A percentile compares a stretch with the other conserved stretches of the same genome.
Conservation (phyloP, 768 basidiomycete species). For the Leccinum variicolor region DNA sequence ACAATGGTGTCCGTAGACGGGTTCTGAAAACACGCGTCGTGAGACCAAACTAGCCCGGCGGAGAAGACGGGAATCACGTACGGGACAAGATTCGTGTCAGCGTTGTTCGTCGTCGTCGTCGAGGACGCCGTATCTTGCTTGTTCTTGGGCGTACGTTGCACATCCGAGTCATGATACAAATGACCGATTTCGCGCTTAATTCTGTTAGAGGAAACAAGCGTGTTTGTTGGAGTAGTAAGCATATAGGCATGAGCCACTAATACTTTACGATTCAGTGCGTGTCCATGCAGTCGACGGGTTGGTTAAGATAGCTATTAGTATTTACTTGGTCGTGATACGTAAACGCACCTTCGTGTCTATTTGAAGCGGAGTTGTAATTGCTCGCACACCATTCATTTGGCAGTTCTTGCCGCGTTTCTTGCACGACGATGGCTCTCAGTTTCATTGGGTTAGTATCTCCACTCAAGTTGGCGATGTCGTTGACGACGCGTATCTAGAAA, state of each 20-base stretch:
- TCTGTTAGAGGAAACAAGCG: slow-evolving; percentile 35
- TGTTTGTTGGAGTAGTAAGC: no score
- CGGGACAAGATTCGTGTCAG: slow-evolving; percentile 32
- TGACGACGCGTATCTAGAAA: slow-evolving; percentile 48
- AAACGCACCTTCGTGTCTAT: background rate
- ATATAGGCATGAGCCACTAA: no score
- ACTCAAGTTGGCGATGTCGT: background rate
- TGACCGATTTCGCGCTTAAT: slow-evolving; percentile 97
- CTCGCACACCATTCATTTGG: no score
- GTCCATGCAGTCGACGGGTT: no score
- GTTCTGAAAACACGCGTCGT: slow-evolving; percentile 9
- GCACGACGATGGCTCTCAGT: slow-evolving; percentile 58
- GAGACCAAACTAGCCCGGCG: background rate
- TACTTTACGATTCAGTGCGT: no score
- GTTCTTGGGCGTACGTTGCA: slow-evolving; percentile 53
- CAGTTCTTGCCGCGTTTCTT: slow-evolving; percentile 10
- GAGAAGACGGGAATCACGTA: slow-evolving; percentile 4
- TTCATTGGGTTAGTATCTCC: slow-evolving; percentile 64
- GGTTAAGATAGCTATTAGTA: no score
- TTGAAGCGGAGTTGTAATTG: slow-evolving; percentile 31
- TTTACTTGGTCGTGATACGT: no score
- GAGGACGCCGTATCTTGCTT: slow-evolving; percentile 37
- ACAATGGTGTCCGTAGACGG: slow-evolving; percentile 15
- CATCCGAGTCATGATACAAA: slow-evolving; percentile 90
- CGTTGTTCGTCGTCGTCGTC: slow-evolving; percentile 14